Base-by-base conservation (phyloP, 2,329 filamentous ascomycete species). In the Aureobasidium sp. region DNA sequence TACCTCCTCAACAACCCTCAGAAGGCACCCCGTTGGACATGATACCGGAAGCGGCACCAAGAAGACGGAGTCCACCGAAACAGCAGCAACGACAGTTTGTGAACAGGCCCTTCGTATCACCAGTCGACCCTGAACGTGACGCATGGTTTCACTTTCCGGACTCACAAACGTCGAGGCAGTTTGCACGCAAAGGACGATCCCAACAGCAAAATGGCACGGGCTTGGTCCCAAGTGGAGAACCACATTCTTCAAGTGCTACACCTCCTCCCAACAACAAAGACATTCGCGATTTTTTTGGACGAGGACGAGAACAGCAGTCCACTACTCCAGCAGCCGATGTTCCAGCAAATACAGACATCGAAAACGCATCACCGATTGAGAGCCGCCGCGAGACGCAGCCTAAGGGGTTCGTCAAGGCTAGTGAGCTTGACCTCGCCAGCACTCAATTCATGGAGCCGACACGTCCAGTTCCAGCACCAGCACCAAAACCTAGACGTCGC, bases 91-190 rank as follows among this genome's bases (percentile, higher is more conserved):
- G 66, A 47, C 29, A 49, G 3, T 63, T 60, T 22, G 53, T 64
- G 19, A 71, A 72, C 49, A 72, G 68, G 44, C 67, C 72, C 2
- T 74, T 73, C 56, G 63, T 69, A 5, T 66, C 67, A 29, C 71
- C 70, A 29, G 49, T 67, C 11, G 64, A 66, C 19, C 56, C 50
- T 4, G 64, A 64, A 42, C 45, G 62, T 7, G 66, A 68, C 15
- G 63, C 56, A 9, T 70, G 68, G 66, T 68, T 70, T 29, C 65
- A 68, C 12, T 57, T 65, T n/a, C 60, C 64, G n/a, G 56, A 62
- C 29, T 22, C 54, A 8, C 60, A 49, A 53, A 33, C 40, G 1
- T 39, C 37, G 14, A 31, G 24, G 29, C 37, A 40, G 9, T 37
- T 27, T 29, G 29, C 42, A n/a, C 53, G 59, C 33, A 64, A 58